Evolutionary conservation across 2,329 filamentous ascomycete species (phyloP).

Genomic region (Bipolaris zeicola): DNA sequence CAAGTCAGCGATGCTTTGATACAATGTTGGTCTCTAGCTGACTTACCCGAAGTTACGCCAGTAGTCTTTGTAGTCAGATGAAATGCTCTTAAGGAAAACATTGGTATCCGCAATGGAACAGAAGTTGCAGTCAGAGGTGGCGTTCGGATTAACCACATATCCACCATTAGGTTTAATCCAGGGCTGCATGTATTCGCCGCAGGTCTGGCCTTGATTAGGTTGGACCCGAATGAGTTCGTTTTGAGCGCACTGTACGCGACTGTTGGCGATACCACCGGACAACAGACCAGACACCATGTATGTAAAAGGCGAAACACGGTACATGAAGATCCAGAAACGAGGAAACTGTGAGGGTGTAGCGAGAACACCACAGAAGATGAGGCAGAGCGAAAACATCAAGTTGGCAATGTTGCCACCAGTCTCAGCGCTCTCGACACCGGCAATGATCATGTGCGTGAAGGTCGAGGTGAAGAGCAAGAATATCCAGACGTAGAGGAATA

Average conservation of each 20-base stretch:
- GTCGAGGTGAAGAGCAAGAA: conserved; percentile 84
- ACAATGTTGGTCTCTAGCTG: neutral
- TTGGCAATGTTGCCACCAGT: conserved; percentile 78
- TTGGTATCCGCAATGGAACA: conserved; percentile 52
- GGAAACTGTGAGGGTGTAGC: conserved; percentile 67
- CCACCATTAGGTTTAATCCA: conserved; percentile 44
- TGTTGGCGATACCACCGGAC: conserved; percentile 71
- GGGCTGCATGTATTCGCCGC: conserved; percentile 46
- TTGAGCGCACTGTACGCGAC: conserved; percentile 66
- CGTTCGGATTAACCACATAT: conserved; percentile 44
- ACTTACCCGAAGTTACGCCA: conserved; percentile 60
- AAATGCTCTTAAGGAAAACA: conserved; percentile 50
- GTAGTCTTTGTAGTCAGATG: conserved; percentile 51
- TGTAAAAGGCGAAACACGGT: conserved; percentile 79
- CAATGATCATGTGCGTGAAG: conserved; percentile 79
- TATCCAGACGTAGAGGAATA: conserved; percentile 75
- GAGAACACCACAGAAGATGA: conserved; percentile 79
- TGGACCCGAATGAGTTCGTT: conserved; percentile 74
- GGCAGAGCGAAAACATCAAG: conserved; percentile 71
- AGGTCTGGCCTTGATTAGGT: conserved; percentile 58
- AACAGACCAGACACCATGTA: conserved; percentile 79
- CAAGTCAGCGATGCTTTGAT: neutral
- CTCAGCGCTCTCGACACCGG: conserved; percentile 75
- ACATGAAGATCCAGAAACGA: conserved; percentile 84
- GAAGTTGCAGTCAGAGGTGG: conserved; percentile 49